phyloP scores from a whole-genome alignment of 345 rosid species.

The Raphanus sativus region DNA sequence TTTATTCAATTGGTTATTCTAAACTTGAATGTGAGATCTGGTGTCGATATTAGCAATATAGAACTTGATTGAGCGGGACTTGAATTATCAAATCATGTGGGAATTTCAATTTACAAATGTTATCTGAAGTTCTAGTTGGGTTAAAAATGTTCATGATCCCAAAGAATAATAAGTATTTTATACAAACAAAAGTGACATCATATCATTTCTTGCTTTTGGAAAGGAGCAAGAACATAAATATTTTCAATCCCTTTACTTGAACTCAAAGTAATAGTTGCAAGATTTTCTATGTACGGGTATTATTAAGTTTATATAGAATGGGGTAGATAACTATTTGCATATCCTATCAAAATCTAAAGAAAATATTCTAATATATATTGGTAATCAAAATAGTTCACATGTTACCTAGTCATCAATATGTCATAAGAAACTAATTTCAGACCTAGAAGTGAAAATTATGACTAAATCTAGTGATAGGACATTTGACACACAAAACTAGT shows the following conservation, averaged over 20 bases:
- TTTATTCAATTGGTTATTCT: background rate
- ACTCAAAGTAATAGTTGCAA: conserved; percentile 9
- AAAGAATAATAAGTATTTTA: background rate
- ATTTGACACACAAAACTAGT: background rate
- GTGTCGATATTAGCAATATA: background rate
- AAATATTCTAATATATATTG: background rate
- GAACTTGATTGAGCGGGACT: background rate
- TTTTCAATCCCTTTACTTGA: conserved; percentile 28
- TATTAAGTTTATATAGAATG: conserved; percentile 3
- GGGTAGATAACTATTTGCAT: background rate
- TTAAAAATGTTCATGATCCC: conserved; percentile 3
- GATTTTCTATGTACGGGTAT: conserved; percentile 9
- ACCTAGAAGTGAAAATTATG: background rate
- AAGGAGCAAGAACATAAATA: conserved; percentile 21
- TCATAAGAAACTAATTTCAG: background rate
- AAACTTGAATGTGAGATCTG: background rate
- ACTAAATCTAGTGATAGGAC: background rate
- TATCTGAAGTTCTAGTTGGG: background rate
- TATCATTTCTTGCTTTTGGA: conserved; percentile 7
- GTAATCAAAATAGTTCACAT: background rate
- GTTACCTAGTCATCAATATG: background rate
- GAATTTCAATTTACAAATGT: too few species aligned
- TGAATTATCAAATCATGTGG: background rate
- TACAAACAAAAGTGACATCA: background rate
- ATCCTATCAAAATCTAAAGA: background rate